These are phyloP conservation scores for Prunella vulgaris DNA, from an alignment of 257 asterid species.

Conservation along the genomic window DNA sequence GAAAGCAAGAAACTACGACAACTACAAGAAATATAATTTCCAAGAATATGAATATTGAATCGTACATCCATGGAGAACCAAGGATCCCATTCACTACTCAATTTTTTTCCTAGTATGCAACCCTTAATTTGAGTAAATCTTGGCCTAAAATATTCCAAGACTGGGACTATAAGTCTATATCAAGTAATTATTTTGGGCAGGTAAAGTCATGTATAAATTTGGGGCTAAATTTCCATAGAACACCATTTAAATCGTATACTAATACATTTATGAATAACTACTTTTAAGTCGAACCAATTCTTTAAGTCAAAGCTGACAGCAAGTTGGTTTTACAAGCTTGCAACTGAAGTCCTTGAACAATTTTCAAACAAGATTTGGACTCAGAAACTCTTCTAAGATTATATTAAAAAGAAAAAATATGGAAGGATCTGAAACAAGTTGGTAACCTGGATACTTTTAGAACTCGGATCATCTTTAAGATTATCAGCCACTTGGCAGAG, in stretches of 20 bases:
- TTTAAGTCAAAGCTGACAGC: neutral
- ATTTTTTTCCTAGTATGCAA: neutral
- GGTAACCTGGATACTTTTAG: conserved; percentile 56
- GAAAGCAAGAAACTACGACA: neutral
- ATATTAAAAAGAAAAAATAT: neutral
- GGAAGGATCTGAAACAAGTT: neutral
- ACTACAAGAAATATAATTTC: neutral
- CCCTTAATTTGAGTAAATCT: neutral
- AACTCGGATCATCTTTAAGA: conserved; percentile 41
- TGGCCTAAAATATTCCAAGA: neutral
- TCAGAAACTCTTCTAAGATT: neutral
- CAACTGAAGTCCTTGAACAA: neutral
- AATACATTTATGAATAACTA: neutral
- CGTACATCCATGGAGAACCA: too few relatives aligned
- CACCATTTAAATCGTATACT: neutral
- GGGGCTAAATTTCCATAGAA: neutral
- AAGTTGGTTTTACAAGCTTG: neutral
- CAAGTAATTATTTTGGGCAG: neutral
- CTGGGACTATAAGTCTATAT: neutral
- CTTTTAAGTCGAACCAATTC: neutral
- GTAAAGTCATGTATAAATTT: neutral
- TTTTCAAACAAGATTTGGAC: neutral
- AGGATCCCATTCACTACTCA: too few relatives aligned
- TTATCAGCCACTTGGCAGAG: conserved; percentile 71
- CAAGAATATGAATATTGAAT: neutral